phyloP scores from a whole-genome alignment of 2,329 filamentous ascomycete genomes.

The Sporothrix inflata region DNA sequence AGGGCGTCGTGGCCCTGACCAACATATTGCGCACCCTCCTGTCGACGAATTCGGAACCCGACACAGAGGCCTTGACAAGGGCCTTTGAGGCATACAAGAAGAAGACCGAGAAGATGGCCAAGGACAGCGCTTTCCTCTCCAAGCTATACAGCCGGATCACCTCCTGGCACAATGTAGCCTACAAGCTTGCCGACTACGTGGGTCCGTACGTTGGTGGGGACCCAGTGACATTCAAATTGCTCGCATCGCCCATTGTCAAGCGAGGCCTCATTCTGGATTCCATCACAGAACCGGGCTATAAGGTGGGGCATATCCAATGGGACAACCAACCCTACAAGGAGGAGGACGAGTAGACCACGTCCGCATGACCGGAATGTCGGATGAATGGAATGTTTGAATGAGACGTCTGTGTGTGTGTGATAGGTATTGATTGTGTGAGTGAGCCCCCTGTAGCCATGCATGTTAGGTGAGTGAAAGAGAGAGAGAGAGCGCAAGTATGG shows the following conservation, averaged over 20 bases:
- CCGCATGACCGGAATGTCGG: background rate
- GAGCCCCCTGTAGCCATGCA: no score
- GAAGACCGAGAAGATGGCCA: constrained; percentile 12
- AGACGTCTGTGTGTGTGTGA: no score
- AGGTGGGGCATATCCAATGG: constrained; percentile 9
- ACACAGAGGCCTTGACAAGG: background rate
- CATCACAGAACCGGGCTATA: constrained; percentile 11
- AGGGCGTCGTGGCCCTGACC: constrained; percentile 29
- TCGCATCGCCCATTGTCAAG: constrained; percentile 25
- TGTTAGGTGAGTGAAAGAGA: no score
- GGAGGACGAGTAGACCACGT: background rate
- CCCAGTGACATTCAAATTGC: background rate
- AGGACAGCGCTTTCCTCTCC: constrained; percentile 8
- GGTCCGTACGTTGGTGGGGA: constrained; percentile 27
- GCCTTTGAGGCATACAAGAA: constrained; percentile 24
- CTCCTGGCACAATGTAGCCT: constrained; percentile 25
- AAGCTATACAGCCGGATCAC: constrained; percentile 24
- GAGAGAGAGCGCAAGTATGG: no score
- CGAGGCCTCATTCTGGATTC: constrained; percentile 28
- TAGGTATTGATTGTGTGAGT: no score
- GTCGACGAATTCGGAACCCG: background rate
- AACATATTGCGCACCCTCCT: constrained; percentile 24
- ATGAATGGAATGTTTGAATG: no score
- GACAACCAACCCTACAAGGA: constrained; percentile 15
- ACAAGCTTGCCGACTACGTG: constrained; percentile 23